Conservation (phyloP, 441 rosid species). For the Arabidopsis hybrid region DNA sequence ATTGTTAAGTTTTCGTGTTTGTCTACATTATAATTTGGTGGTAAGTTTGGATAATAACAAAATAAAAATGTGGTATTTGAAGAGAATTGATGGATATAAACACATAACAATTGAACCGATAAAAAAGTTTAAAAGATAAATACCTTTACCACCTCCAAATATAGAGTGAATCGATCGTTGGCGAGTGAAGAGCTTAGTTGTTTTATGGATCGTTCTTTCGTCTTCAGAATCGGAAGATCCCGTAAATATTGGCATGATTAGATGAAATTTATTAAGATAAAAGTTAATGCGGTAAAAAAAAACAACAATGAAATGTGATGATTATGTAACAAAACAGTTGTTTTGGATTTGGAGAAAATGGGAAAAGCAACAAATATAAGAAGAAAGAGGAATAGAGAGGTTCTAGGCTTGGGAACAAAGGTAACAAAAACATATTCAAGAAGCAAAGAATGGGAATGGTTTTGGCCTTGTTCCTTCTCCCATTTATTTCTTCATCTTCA, state of each 20-base stretch:
- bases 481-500: slow-evolving; percentile 18
- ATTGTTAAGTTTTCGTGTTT: neutral
- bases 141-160: slow-evolving; percentile 82
- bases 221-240: slow-evolving; percentile 55
- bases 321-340: slow-evolving; percentile 4
- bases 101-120: no score
- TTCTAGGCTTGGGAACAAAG: slow-evolving; percentile 43
- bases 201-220: slow-evolving; percentile 25
- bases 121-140: no score
- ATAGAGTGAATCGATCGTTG: slow-evolving; percentile 55
- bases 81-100: no score
- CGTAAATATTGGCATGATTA: slow-evolving; percentile 49
- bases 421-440: slow-evolving; percentile 32
- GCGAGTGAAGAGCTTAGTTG: slow-evolving; percentile 57
- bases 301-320: neutral
- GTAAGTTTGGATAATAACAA: no score
- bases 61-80: no score
- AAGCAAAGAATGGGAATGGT: slow-evolving; percentile 46
- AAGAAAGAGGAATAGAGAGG: slow-evolving; percentile 11
- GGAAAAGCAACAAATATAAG: slow-evolving; percentile 25
- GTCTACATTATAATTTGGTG: neutral
- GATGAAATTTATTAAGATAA: neutral
- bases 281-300: neutral
- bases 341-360: neutral
- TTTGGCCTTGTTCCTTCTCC: slow-evolving; percentile 34